Conservation (phyloP, 148 eudicot genomes). For the Camellia sinensis region DNA sequence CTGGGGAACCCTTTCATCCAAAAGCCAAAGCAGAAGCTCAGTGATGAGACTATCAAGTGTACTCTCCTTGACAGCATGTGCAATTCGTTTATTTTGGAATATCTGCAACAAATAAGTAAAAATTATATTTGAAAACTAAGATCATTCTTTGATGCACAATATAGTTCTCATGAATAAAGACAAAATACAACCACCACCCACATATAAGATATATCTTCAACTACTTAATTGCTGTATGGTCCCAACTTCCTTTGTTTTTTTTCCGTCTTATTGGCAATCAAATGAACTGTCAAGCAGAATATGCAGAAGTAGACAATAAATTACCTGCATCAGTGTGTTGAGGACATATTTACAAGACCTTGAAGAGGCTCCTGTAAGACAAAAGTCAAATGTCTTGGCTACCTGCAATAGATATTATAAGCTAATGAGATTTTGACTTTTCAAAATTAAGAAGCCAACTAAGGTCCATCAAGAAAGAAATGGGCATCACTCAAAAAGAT, state of each 20-base stretch:
- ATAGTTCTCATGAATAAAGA: not conserved
- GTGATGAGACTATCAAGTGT: conserved; percentile 84
- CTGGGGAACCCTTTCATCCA: conserved; percentile 92
- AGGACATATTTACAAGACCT: conserved; percentile 98
- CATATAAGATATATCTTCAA: not conserved
- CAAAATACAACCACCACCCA: not conserved
- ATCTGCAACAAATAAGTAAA: conserved; percentile 49
- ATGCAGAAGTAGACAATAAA: not conserved
- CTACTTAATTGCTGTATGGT: not conserved
- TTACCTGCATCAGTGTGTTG: conserved; percentile 99
- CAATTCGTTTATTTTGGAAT: conserved; percentile 79
- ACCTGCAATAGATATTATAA: conserved; percentile 45
- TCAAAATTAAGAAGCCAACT: not conserved
- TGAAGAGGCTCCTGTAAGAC: conserved; percentile 88
- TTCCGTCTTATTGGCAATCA: not conserved
- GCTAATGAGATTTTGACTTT: not conserved
- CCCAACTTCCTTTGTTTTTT: not conserved
- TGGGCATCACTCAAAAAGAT: not conserved
- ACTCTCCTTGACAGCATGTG: conserved; percentile 84
- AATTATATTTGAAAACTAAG: not conserved
- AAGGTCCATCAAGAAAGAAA: conserved; percentile 1
- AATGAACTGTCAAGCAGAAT: conserved; percentile 6
- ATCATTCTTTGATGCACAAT: not conserved
- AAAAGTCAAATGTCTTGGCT: conserved; percentile 86
- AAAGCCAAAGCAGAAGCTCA: conserved; percentile 96